Evolutionary conservation across 495 filamentous ascomycete genomes (phyloP), one percentile per base, ranked within the genome.

Genomic region (Hyaloscypha hepaticicola): DNA sequence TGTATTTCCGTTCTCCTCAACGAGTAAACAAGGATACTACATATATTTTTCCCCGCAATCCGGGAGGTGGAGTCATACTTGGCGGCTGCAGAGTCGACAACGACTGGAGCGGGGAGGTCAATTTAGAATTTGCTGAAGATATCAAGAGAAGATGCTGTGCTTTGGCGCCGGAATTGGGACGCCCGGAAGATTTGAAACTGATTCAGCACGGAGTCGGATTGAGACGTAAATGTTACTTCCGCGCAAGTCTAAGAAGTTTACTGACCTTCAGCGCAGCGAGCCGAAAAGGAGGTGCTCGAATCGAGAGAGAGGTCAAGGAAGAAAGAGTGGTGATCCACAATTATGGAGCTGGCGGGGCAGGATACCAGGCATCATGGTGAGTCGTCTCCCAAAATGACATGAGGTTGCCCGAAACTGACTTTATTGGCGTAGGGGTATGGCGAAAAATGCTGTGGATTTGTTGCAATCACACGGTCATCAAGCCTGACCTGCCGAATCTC

Each of bases 61-160:
- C 61, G 1, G 88, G 73, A 11, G 74, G 74, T 9, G 75, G 75
- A 11, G 89, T 86, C 2, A 78, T 92, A 49, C 77, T 93, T 7
- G 90, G 90, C 24, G 90, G 90, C 2, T 89, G 80, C 58, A 85
- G 90, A 66, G 87, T 91, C 70, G 85, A 85, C 67, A 75, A 83
- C 61, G 84, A 83, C 58, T 91, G 87, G 88, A 87, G 90, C 66
- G 76, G 83, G 1, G 73, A 86, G 58, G 77, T 83, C 0, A 89
- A 91, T 69, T 81, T 82, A 19, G 88, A 88, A 66, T 76, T 92
- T 21, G 88, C 89, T 0, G 76, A 80, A 27, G 77, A 90, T 8
- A 91, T 93, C 61, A 91, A 91, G 88, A 87, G 85, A 69, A 79
- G 90, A n/a, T 81, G 80, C 26, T 75, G 92, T 59, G 79, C 81